Percentiles rank a stretch among this genome's conserved stretches.
These are phyloP conservation scores for Amaranthus cruentus DNA, from an alignment of 148 eudicot species.

Conservation along the genomic window DNA sequence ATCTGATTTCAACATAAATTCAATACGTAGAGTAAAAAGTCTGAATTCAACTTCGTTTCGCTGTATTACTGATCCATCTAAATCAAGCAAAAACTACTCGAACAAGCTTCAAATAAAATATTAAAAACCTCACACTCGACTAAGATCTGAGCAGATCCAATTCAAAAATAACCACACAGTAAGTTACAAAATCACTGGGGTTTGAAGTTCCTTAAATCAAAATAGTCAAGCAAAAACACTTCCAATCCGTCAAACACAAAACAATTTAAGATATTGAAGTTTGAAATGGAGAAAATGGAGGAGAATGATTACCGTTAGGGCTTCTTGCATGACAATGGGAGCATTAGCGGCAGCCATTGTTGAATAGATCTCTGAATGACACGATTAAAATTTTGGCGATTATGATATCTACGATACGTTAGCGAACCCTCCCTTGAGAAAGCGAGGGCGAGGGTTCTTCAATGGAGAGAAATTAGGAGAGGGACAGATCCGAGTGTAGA, in stretches of 20 bases:
- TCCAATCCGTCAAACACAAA: neutral
- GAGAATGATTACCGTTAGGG: constrained; percentile 61
- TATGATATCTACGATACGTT: neutral
- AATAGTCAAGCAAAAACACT: neutral
- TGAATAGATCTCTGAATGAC: constrained; percentile 4
- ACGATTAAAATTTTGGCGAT: neutral
- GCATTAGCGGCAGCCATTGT: constrained; percentile 89
- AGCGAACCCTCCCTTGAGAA: constrained; percentile 12
- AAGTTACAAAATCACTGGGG: constrained; percentile 8
- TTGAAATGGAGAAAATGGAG: neutral
- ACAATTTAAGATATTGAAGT: neutral
- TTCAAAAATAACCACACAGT: constrained; percentile 3
- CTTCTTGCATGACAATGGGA: constrained; percentile 91
- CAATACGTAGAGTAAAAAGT: too few relatives aligned
- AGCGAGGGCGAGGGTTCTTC: constrained; percentile 30
- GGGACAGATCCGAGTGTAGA: constrained; percentile 9
- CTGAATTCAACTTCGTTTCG: too few relatives aligned
- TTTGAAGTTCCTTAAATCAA: neutral
- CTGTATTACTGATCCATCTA: too few relatives aligned
- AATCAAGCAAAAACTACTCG: too few relatives aligned
- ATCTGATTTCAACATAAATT: too few relatives aligned
- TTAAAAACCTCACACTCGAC: neutral
- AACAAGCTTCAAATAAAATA: too few relatives aligned
- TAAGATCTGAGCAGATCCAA: constrained; percentile 45
- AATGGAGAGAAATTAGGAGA: constrained; percentile 2